A percentile compares a stretch with the other conserved stretches of the same genome.
phyloP scores from a whole-genome alignment of 768 basidiomycete genomes.

The Dacryopinax primogenitus region DNA sequence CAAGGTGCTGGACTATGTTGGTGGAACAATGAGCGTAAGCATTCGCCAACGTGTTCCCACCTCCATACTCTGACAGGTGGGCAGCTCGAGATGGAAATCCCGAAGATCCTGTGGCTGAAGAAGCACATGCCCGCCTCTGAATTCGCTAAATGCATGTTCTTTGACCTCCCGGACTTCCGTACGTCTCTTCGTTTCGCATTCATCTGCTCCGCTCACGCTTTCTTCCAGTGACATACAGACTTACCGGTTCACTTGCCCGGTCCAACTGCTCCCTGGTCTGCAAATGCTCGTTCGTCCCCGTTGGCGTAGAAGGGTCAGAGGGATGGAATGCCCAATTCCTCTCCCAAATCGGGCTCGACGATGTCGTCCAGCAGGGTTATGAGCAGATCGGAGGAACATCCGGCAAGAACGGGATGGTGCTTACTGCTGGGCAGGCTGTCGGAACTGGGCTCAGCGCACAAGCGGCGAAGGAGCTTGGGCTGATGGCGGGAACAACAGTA shows the following conservation, averaged over 20 bases:
- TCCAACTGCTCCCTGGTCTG: conserved; percentile 91
- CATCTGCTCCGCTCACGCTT: not conserved
- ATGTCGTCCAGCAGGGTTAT: conserved; percentile 56
- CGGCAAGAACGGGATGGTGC: conserved; percentile 40
- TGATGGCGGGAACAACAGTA: conserved; percentile 76
- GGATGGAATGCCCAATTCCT: conserved; percentile 92
- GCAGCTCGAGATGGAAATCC: conserved; percentile 96
- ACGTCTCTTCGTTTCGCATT: conserved; percentile 18
- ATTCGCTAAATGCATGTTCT: conserved; percentile 70
- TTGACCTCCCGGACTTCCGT: conserved; percentile 83
- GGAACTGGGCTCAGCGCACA: conserved; percentile 64
- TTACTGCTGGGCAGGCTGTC: conserved; percentile 72
- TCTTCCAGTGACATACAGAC: conserved; percentile 65
- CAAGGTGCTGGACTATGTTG: conserved; percentile 83
- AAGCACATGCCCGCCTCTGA: conserved; percentile 59
- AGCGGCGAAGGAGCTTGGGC: conserved; percentile 75
- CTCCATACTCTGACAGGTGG: not conserved
- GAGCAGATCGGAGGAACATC: conserved; percentile 57
- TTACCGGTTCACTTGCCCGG: conserved; percentile 60
- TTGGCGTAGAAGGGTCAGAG: conserved; percentile 34
- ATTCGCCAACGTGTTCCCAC: conserved; percentile 17
- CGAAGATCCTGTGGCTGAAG: conserved; percentile 95
- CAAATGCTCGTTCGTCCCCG: conserved; percentile 87
- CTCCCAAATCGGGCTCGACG: conserved; percentile 61
- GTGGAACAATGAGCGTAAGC: conserved; percentile 83